Evolutionary conservation across 345 rosid species (phyloP), one percentile per base, ranked within the genome.

Genomic region (Durio zibethinus): DNA sequence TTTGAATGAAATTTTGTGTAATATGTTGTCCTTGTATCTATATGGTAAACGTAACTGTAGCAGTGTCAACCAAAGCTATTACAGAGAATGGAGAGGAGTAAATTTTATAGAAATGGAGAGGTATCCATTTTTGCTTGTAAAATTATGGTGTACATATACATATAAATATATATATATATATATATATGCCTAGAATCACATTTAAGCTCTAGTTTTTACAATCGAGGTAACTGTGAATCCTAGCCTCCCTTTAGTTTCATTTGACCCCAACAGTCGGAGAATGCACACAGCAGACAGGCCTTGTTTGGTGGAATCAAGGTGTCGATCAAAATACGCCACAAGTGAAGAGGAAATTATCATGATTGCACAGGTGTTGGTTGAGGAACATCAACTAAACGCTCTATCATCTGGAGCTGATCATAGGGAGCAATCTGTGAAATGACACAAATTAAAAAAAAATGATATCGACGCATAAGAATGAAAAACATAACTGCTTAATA

Each of bases 381-480:
- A 75, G 93, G 91, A 80, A 82, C 86, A 76, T 83, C 93, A 2
- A 94, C 92, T 68, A 91, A 78, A 67, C 97, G 86, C 83, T 92
- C 97, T 70, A 94, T 87, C 65, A 84, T 80, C 81, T 92, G 91
- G 77, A 94, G 81, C 86, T 94, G 98, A 75, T 94, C 97, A 71
- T 94, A 94, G n/a, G 97, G 98, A 80, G 97, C 98, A 79, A 94
- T 94, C 97, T 92, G 92, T 80, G 79, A 7, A 54, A 33, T 50
- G 36, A 43, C 21, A 10, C n/a, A n/a, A n/a, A n/a, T n/a, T n/a
- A n/a, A n/a, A 52, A 52, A 27, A 47, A 14, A 47, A 15, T 53
- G 7, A 11, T 25, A 45, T 5, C 21, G 43, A 2, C n/a, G 4
- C 9, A 36, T 48, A 45, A 14, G 10, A 31, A n/a, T n/a, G n/a